Evolutionary conservation across 1,284 basidiomycete species (phyloP), one percentile per base, ranked within the genome.

Genomic region (Ustilago vetiveriae): DNA sequence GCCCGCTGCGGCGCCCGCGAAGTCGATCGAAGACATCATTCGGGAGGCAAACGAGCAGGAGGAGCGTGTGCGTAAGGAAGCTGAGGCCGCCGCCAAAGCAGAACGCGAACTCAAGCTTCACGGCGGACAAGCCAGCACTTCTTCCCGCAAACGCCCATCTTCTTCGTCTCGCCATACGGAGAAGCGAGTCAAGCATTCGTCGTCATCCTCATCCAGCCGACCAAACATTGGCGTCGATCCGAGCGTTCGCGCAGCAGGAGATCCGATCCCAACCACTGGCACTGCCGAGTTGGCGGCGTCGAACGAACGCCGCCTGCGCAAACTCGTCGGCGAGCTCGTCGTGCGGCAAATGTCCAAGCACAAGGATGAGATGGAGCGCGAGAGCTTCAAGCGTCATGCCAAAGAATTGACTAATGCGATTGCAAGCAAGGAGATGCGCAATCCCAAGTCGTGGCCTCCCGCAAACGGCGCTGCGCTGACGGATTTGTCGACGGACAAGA

Each of bases 271-370:
- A 11, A 37, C 16, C 19, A 22, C 47, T 13, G 22, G 43, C 6
- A 33, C 36, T 4, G 45, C 35, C 27, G 63, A 51, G 3, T 32
- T 52, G 24, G 39, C 52, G 29, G 51, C 56, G 9, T 43, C 49
- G 40, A 60, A 59, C 37, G 78, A 75, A 52, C 72, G 71, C 82
- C 85, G 41, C 71, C 82, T 97, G 65, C 82, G 89, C 71, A 92
- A 92, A 82, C 86, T 97, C 21, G 88, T 98, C 8, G 91, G 93
- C 21, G 88, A 89, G 14, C 87, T 96, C 2, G 94, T 98, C 26
- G 95, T 98, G 35, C 90, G 89, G 80, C 88, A 86, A 60, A 92
- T 98, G 91, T 91, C 90, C 48, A 95, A 94, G 84, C 89, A 96
- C 82, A 87, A 89, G 69, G 86, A 90, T 54, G 84, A 88, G 56